Evolutionary conservation across 371 early-diverging fungal species (phyloP).

Genomic region (Rhizopus microsporus): DNA sequence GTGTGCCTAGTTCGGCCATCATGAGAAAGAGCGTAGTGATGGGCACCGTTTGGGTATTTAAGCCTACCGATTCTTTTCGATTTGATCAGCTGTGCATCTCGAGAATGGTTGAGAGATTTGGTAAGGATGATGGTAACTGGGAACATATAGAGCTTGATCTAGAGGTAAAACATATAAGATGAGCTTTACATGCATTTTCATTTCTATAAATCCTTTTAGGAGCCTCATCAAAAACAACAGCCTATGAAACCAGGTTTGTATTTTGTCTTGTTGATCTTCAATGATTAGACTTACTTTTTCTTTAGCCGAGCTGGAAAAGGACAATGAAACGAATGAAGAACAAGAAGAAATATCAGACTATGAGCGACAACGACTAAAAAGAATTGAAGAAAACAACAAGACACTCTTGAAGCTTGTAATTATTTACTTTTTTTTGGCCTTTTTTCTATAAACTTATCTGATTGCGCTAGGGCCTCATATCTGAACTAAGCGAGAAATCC

Average conservation of each 20-base stretch:
- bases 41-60: constrained; percentile 91
- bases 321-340: background rate
- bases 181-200: no score
- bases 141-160: constrained; percentile 66
- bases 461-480: constrained; percentile 64
- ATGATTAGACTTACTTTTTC: background rate
- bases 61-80: constrained; percentile 50
- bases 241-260: background rate
- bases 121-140: constrained; percentile 78
- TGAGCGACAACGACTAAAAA: constrained; percentile 59
- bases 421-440: background rate
- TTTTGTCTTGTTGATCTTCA: background rate
- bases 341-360: constrained; percentile 57
- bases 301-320: constrained; percentile 1
- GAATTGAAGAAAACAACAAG: constrained; percentile 70
- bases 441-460: background rate
- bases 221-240: constrained; percentile 5
- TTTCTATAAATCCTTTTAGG: background rate
- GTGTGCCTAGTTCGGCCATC: constrained; percentile 76
- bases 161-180: constrained; percentile 4
- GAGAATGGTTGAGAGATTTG: constrained; percentile 87
- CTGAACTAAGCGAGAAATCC: constrained; percentile 77
- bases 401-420: constrained; percentile 64
- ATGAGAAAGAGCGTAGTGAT: constrained; percentile 84
- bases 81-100: constrained; percentile 75